These are phyloP conservation scores for Colletotrichum simmondsii DNA, from an alignment of 2,329 filamentous ascomycete species.

Conservation along the genomic window DNA sequence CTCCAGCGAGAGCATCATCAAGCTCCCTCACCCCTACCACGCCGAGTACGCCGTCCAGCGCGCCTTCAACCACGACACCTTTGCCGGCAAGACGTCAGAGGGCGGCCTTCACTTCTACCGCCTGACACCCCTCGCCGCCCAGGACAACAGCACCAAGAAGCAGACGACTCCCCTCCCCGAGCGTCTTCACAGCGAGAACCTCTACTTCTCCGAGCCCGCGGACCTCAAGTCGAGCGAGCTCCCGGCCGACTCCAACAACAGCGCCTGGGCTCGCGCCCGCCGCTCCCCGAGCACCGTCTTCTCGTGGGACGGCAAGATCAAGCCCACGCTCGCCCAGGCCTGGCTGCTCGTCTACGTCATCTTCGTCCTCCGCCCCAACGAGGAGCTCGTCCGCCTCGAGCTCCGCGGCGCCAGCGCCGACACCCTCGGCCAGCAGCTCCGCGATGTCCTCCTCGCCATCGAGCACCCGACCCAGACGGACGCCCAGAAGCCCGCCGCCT, in stretches of 20 bases:
- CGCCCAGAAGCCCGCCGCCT: conserved; percentile 41
- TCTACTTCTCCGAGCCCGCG: conserved; percentile 58
- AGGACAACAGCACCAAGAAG: conserved; percentile 34
- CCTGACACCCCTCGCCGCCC: conserved; percentile 44
- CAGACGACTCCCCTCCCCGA: conserved; percentile 43
- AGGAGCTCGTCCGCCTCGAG: conserved; percentile 60
- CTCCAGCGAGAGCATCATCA: conserved; percentile 52
- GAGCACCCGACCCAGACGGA: conserved; percentile 55
- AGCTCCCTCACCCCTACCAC: conserved; percentile 62
- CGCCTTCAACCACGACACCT: conserved; percentile 38
- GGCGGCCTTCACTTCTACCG: conserved; percentile 45
- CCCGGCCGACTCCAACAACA: conserved; percentile 63
- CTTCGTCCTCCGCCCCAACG: conserved; percentile 59
- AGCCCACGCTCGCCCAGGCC: conserved; percentile 60
- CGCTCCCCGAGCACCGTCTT: conserved; percentile 60
- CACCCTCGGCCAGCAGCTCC: conserved; percentile 52
- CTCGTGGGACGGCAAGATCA: conserved; percentile 52
- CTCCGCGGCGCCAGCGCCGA: conserved; percentile 52
- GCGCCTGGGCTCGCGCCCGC: conserved; percentile 65
- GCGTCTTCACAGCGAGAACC: conserved; percentile 45
- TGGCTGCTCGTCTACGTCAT: conserved; percentile 66
- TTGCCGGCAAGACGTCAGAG: conserved; percentile 32
- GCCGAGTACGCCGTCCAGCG: conserved; percentile 56
- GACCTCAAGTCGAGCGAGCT: conserved; percentile 61
- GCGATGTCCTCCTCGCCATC: conserved; percentile 59